Evolutionary conservation across 2,329 filamentous ascomycete genomes (phyloP).

Genomic region (Fusarium aywerte): DNA sequence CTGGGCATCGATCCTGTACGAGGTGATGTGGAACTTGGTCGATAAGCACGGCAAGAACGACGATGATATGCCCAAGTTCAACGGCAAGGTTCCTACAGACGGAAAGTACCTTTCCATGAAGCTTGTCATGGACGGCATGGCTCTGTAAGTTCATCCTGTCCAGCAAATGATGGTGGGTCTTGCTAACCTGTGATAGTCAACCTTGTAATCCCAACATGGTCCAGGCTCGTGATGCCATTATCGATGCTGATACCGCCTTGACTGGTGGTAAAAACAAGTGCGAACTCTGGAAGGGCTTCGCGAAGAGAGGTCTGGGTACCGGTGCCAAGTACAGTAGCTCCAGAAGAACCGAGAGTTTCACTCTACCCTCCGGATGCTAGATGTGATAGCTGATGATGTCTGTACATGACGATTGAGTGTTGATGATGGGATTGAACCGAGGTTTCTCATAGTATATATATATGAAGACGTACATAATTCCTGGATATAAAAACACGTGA

Average conservation of each 20-base stretch:
- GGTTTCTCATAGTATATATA: neutral
- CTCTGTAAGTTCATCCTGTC: slow-evolving; percentile 47
- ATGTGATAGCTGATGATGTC: neutral
- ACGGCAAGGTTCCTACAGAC: slow-evolving; percentile 60
- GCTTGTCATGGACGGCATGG: slow-evolving; percentile 63
- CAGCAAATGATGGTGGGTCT: no score
- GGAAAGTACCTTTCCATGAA: slow-evolving; percentile 64
- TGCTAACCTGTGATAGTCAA: slow-evolving; percentile 50
- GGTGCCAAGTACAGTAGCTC: slow-evolving; percentile 48
- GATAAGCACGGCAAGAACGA: slow-evolving; percentile 65
- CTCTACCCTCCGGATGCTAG: slow-evolving; percentile 44
- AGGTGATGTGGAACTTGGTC: slow-evolving; percentile 68
- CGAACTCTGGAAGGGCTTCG: slow-evolving; percentile 65
- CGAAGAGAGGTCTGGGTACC: slow-evolving; percentile 65
- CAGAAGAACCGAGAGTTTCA: slow-evolving; percentile 50
- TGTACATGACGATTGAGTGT: neutral
- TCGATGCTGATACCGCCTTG: slow-evolving; percentile 64
- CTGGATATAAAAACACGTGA: neutral
- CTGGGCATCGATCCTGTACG: slow-evolving; percentile 59
- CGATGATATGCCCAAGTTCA: slow-evolving; percentile 54
- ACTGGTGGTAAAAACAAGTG: slow-evolving; percentile 63
- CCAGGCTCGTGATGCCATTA: slow-evolving; percentile 63
- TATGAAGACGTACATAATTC: slow-evolving; percentile 5
- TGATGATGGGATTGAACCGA: neutral
- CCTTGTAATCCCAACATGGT: slow-evolving; percentile 67